A percentile compares a stretch with the other conserved stretches of the same genome.
phyloP scores from a whole-genome alignment of 768 basidiomycete genomes.

The Leccinellum rugosiceps region DNA sequence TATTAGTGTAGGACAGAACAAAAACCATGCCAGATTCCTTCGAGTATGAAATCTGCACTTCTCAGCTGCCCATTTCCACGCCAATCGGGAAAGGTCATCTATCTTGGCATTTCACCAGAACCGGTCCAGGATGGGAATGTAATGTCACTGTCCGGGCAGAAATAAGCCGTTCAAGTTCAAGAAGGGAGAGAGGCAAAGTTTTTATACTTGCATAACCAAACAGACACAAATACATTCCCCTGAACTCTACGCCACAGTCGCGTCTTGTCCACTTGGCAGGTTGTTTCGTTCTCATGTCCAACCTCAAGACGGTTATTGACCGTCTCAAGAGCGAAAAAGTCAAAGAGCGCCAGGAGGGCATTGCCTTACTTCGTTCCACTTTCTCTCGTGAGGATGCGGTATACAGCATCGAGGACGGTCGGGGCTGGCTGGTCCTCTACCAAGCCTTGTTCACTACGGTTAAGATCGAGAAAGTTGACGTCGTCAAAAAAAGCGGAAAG shows the following conservation, averaged over 20 bases:
- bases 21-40: conserved; percentile 34
- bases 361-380: conserved; percentile 45
- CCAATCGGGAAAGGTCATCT: conserved; percentile 49
- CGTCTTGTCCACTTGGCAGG: conserved; percentile 7
- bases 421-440: conserved; percentile 64
- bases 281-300: conserved; percentile 31
- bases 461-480: conserved; percentile 53
- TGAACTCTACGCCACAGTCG: conserved; percentile 11
- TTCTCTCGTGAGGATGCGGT: conserved; percentile 52
- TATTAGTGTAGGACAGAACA: conserved; percentile 29
- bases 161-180: conserved; percentile 47
- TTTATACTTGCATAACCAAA: conserved; percentile 31
- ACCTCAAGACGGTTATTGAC: conserved; percentile 46
- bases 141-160: conserved; percentile 72
- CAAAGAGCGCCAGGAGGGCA: conserved; percentile 67
- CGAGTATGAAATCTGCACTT: conserved; percentile 34
- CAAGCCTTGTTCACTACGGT: conserved; percentile 71
- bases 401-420: conserved; percentile 33
- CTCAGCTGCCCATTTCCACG: conserved; percentile 49
- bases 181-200: background rate
- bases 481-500: conserved; percentile 39
- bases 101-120: conserved; percentile 78
- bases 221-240: conserved; percentile 23
- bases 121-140: conserved; percentile 65
- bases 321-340: conserved; percentile 60